Base-by-base conservation (phyloP, 768 basidiomycete genomes). In the Mycena kentingensis region DNA sequence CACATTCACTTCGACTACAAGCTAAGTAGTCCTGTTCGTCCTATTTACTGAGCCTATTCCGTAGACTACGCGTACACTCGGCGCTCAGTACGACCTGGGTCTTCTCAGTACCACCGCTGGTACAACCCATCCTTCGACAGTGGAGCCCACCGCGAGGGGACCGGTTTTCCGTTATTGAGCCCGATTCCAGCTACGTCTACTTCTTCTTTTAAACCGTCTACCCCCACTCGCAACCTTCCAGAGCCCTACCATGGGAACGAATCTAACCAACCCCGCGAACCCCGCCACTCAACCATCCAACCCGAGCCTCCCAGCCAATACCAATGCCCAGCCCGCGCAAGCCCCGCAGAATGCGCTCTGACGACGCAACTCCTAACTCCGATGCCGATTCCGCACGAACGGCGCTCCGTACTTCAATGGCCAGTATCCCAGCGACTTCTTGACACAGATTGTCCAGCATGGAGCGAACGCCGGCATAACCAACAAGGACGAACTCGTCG, bases 81-180 rank as follows among this genome's bases (percentile, higher is more conserved):
- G n/a, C n/a, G n/a, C n/a, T n/a, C n/a, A n/a, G n/a, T n/a, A n/a
- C n/a, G n/a, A n/a, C n/a, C n/a, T n/a, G n/a, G n/a, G n/a, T n/a
- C n/a, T n/a, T n/a, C n/a, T n/a, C n/a, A n/a, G n/a, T n/a, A n/a
- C n/a, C n/a, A n/a, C n/a, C n/a, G n/a, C n/a, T n/a, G n/a, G n/a
- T n/a, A n/a, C n/a, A n/a, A n/a, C n/a, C n/a, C n/a, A n/a, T n/a
- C n/a, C 52, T 46, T 48, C 46, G 24, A 38, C 52, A 54, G 52
- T 54, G 52, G 52, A 54, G 52, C 52, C 52, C 52, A 54, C 52
- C 46, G 46, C 52, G 52, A 54, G 46, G 52, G 52, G 21, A 21
- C 26, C 21, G 46, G 44, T 36, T 36, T 29, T 38, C 51, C 34
- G 46, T n/a, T n/a, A n/a, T n/a, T n/a, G n/a, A n/a, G n/a, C n/a